Conservation (phyloP, 192 early-diverging fungal genomes). For the Globomyces pollinis-pini region DNA sequence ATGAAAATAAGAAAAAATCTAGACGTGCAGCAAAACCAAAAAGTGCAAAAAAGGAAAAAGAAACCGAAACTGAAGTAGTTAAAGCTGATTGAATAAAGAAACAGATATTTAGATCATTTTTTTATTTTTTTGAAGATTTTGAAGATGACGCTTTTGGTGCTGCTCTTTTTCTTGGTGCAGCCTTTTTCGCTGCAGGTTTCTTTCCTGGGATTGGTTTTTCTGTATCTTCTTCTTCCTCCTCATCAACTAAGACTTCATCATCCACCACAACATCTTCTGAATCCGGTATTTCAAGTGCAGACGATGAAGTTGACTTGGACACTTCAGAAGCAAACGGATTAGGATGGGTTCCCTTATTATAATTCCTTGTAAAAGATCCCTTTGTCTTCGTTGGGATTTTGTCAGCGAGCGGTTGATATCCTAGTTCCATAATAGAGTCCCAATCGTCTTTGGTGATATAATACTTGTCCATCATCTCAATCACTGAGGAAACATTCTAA, state of each 20-base stretch:
- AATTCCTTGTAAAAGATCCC: conserved; percentile 66
- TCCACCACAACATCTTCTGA: conserved; percentile 57
- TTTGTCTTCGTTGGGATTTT: conserved; percentile 62
- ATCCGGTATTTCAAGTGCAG: conserved; percentile 35
- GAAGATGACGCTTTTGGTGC: background rate
- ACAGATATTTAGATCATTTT: background rate
- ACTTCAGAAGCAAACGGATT: conserved; percentile 35
- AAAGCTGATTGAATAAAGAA: background rate
- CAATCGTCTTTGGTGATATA: conserved; percentile 81
- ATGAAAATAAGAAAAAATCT: conserved; percentile 4
- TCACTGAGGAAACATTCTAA: conserved; percentile 59
- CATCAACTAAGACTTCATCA: conserved; percentile 26
- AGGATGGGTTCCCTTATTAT: conserved; percentile 56
- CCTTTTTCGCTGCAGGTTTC: background rate
- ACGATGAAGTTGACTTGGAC: conserved; percentile 16
- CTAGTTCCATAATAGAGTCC: conserved; percentile 79
- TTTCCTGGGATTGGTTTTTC: background rate
- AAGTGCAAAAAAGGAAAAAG: background rate
- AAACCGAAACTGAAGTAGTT: background rate
- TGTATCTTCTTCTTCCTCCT: conserved; percentile 46
- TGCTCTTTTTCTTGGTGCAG: no score
- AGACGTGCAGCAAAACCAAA: conserved; percentile 2
- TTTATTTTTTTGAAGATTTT: background rate
- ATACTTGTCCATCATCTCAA: conserved; percentile 87
- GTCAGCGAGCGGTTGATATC: conserved; percentile 44